Evolutionary conservation across 2,329 filamentous ascomycete genomes (phyloP).

Genomic region (Daldinia sp.): DNA sequence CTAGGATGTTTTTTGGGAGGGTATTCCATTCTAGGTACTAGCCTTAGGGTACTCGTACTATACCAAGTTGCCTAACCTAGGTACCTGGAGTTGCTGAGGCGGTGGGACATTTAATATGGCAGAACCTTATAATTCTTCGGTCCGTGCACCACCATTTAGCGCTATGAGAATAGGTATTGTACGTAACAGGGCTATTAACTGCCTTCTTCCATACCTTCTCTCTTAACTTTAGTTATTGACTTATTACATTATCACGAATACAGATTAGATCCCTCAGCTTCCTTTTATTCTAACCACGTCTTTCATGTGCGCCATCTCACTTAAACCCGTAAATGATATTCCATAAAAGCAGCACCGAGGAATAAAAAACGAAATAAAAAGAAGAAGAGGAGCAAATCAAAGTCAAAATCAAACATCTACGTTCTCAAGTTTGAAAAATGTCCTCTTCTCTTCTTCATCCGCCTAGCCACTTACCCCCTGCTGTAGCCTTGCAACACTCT

Average conservation of each 20-base stretch:
- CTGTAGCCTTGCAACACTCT: conserved; percentile 64
- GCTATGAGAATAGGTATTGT: neutral
- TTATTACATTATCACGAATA: neutral
- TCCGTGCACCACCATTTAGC: neutral
- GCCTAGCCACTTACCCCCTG: conserved; percentile 63
- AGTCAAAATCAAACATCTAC: neutral
- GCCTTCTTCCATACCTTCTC: neutral
- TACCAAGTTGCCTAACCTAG: neutral
- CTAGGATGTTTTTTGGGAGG: no score
- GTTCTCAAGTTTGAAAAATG: conserved; percentile 33
- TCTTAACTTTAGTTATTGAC: neutral
- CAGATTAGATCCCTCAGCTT: conserved; percentile 2
- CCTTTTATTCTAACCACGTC: neutral
- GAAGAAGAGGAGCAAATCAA: no score
- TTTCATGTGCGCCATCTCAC: conserved; percentile 1
- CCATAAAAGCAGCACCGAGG: neutral
- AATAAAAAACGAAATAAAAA: no score
- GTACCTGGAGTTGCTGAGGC: no score
- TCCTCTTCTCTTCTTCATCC: conserved; percentile 60
- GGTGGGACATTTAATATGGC: neutral
- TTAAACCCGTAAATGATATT: neutral
- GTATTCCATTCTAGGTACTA: conserved; percentile 7
- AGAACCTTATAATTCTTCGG: neutral
- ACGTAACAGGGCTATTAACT: neutral
- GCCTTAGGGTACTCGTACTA: no score